Percentiles rank a stretch among this genome's conserved stretches.
These are phyloP conservation scores for Boletus reticuloceps DNA, from an alignment of 768 basidiomycete species.

Conservation along the genomic window DNA sequence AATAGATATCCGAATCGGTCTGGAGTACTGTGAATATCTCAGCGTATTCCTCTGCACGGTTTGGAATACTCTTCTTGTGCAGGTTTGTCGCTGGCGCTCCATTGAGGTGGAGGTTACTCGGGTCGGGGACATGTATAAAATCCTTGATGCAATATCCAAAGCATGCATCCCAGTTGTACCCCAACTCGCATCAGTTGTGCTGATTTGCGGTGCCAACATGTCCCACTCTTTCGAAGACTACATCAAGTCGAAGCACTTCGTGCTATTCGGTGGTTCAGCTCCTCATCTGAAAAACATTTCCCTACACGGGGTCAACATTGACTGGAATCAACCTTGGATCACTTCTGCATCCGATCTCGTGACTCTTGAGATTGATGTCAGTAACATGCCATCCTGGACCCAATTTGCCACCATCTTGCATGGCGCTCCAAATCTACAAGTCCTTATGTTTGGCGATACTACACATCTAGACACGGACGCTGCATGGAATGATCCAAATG, in stretches of 20 bases:
- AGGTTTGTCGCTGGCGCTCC: background rate
- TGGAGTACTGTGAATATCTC: background rate
- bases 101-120: background rate
- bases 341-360: background rate
- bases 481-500: too few relatives aligned
- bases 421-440: background rate
- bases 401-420: background rate
- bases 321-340: background rate
- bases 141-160: background rate
- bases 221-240: too few relatives aligned
- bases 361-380: background rate
- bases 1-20: background rate
- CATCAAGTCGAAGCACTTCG: too few relatives aligned
- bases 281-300: background rate
- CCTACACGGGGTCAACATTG: background rate
- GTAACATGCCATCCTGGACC: background rate
- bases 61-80: background rate
- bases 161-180: background rate
- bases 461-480: too few relatives aligned
- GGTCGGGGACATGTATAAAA: rapidly evolving
- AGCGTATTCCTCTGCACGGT: background rate
- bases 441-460: background rate
- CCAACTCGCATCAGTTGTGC: background rate
- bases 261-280: background rate
- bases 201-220: background rate